Conservation (phyloP, 2,329 filamentous ascomycete genomes). For the Pestalotiopsis sp. region DNA sequence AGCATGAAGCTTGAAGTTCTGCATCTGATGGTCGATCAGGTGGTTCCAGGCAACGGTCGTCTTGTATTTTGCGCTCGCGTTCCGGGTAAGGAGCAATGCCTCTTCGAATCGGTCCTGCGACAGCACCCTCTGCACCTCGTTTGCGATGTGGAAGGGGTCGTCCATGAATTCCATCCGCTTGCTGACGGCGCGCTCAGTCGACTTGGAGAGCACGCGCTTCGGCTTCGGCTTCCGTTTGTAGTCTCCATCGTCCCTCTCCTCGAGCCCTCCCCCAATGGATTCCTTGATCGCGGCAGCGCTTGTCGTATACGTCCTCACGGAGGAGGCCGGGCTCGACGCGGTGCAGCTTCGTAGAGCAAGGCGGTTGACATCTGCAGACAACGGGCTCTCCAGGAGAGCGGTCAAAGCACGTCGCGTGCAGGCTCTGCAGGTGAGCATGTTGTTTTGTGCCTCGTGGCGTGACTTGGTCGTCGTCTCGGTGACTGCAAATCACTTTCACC, state of each 20-base stretch:
- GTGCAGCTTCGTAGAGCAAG: constrained; percentile 14
- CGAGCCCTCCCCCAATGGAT: background rate
- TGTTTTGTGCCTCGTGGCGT: background rate
- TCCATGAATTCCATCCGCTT: constrained; percentile 65
- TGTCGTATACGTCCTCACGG: constrained; percentile 23
- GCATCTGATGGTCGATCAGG: constrained; percentile 73
- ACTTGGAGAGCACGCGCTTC: constrained; percentile 28
- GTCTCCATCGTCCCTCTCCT: background rate
- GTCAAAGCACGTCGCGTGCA: constrained; percentile 35
- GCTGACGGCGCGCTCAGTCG: constrained; percentile 40
- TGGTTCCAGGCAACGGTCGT: constrained; percentile 87
- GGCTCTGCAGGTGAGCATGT: constrained; percentile 43
- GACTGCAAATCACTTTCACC: background rate
- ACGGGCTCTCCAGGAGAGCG: constrained; percentile 20
- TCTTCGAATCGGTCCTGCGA: constrained; percentile 62
- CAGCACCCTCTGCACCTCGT: constrained; percentile 67
- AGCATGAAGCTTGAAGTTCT: constrained; percentile 58
- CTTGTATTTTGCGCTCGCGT: constrained; percentile 66
- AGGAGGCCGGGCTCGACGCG: constrained; percentile 14
- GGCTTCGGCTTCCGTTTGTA: constrained; percentile 22
- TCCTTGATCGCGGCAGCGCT: background rate
- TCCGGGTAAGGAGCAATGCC: constrained; percentile 69
- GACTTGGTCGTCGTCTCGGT: background rate
- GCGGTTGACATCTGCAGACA: constrained; percentile 17
- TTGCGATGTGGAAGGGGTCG: constrained; percentile 75